Conservation (phyloP, 208 protist species). For the Leishmania gerbilli region DNA sequence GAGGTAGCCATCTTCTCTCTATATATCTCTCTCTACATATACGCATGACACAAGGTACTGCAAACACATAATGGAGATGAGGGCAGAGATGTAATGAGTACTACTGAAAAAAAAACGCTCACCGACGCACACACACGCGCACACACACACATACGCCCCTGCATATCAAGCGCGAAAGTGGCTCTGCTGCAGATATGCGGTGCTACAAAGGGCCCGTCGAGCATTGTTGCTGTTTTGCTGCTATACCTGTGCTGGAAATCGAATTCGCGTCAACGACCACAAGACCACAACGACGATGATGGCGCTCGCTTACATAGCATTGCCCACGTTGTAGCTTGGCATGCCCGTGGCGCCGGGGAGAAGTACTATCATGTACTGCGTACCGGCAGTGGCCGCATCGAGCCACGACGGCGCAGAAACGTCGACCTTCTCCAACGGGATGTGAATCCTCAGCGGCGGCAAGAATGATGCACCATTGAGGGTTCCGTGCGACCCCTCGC, state of each 20-base stretch:
- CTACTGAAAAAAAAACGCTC: neutral
- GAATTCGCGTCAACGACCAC: neutral
- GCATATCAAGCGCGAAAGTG: neutral
- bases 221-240: neutral
- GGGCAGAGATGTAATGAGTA: too few relatives aligned
- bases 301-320: neutral
- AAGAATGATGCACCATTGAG: neutral
- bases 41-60: too few relatives aligned
- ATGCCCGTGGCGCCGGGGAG: neutral
- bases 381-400: conserved; percentile 14
- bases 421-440: neutral
- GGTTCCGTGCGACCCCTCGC: neutral
- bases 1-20: too few relatives aligned
- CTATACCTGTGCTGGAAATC: neutral
- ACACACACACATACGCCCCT: neutral
- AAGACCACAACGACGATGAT: neutral
- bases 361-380: conserved; percentile 5
- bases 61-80: neutral
- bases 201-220: neutral
- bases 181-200: neutral
- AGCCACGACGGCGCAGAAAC: conserved; percentile 15
- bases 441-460: conserved; percentile 9
- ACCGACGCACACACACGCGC: neutral
- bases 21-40: too few relatives aligned
- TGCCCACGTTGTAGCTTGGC: neutral